A percentile compares a stretch with the other conserved stretches of the same genome.
phyloP scores from a whole-genome alignment of 2,329 filamentous ascomycete genomes.

The Trichoderma harzianum region DNA sequence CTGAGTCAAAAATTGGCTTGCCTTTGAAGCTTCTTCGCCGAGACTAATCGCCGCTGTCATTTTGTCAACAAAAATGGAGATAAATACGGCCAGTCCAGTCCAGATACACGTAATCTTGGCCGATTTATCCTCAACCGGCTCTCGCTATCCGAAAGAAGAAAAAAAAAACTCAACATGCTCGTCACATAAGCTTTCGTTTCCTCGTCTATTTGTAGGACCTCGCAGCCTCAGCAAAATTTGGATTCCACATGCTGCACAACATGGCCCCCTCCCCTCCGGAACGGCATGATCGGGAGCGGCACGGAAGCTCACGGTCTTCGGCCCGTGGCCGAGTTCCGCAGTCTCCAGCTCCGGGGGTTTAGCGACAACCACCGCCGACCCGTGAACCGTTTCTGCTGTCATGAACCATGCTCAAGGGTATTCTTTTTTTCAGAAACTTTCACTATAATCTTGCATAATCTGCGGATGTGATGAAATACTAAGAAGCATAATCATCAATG shows the following conservation, averaged over 20 bases:
- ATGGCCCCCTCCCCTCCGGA: neutral
- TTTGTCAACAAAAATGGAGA: neutral
- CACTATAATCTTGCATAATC: neutral
- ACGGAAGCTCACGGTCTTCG: neutral
- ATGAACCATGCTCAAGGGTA: neutral
- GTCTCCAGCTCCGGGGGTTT: neutral
- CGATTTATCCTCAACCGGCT: neutral
- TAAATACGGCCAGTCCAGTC: neutral
- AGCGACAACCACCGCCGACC: neutral
- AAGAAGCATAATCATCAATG: neutral
- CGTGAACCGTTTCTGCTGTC: neutral
- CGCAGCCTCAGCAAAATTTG: neutral
- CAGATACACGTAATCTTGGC: neutral
- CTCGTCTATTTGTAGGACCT: neutral
- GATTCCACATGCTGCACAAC: neutral
- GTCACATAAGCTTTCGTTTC: neutral
- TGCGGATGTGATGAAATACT: neutral
- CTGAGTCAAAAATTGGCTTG: neutral
- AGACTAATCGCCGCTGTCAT: neutral
- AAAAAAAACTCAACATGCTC: neutral
- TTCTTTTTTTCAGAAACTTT: neutral
- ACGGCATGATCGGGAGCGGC: neutral
- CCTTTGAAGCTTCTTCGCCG: neutral
- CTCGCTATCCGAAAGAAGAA: neutral
- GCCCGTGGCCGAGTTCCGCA: neutral